Percentiles rank a stretch among this genome's conserved stretches.
These are phyloP conservation scores for Penicillium italicum DNA, from an alignment of 2,329 filamentous ascomycete genomes.

Conservation along the genomic window DNA sequence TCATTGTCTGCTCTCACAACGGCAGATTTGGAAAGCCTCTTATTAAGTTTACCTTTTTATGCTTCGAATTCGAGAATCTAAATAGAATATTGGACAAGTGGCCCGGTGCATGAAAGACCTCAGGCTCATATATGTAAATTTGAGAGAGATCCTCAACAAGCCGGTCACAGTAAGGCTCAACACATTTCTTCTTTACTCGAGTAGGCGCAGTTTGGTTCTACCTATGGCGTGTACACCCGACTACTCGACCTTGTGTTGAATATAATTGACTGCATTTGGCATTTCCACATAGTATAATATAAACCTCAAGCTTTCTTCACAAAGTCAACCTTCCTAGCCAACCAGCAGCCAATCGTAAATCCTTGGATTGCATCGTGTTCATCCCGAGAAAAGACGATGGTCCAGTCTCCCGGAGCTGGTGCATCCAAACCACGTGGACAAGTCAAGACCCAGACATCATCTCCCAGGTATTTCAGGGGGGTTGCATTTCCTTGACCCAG, in stretches of 20 bases:
- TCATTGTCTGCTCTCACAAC: too few species aligned
- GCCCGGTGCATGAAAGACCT: too few species aligned
- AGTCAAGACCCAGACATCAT: slow-evolving; percentile 40
- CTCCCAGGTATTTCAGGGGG: slow-evolving; percentile 39
- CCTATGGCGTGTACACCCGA: too few species aligned
- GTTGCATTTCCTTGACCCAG: slow-evolving; percentile 40
- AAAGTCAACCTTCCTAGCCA: slow-evolving; percentile 32
- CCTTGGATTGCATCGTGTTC: slow-evolving; percentile 22
- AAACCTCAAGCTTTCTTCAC: slow-evolving; percentile 5
- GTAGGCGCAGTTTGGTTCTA: too few species aligned
- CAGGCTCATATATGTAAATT: too few species aligned
- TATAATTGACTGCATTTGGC: not conserved
- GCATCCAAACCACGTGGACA: slow-evolving; percentile 44
- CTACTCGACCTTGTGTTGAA: not conserved
- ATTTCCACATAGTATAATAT: not conserved
- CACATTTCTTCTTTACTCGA: not conserved
- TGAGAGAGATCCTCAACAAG: too few species aligned
- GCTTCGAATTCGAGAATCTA: too few species aligned
- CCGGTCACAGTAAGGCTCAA: too few species aligned
- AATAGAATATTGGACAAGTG: too few species aligned
- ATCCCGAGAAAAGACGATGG: slow-evolving; percentile 35
- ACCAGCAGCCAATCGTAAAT: slow-evolving; percentile 42
- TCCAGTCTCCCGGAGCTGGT: slow-evolving; percentile 45
- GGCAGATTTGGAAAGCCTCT: too few species aligned
- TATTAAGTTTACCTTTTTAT: too few species aligned